Percentiles rank a stretch among this genome's conserved stretches.
phyloP scores from a whole-genome alignment of 306 rosid species.

The Abrus pulchellus region DNA sequence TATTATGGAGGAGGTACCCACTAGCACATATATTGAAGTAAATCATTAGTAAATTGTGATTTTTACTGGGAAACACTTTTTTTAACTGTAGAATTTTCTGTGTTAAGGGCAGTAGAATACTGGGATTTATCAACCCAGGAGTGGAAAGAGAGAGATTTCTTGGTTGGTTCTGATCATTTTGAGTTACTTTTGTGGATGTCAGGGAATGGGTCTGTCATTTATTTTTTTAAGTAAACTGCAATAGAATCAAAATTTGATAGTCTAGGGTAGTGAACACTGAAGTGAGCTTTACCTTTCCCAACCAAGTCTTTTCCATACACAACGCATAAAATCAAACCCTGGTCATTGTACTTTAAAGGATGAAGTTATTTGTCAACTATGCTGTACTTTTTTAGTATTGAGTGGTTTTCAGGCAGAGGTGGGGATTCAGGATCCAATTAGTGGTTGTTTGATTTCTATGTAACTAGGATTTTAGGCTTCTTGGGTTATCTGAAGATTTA shows the following conservation, averaged over 20 bases:
- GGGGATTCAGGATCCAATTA: neutral
- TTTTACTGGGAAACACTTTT: neutral
- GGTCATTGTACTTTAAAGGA: neutral
- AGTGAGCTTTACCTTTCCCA: neutral
- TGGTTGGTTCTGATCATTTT: constrained; percentile 38
- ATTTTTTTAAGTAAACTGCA: constrained; percentile 16
- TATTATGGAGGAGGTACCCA: neutral
- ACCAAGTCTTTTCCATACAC: neutral
- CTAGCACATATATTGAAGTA: constrained; percentile 9
- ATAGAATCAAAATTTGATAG: constrained; percentile 18
- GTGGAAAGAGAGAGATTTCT: neutral
- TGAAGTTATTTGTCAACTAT: neutral
- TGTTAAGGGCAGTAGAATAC: constrained; percentile 20
- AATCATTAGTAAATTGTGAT: constrained; percentile 3
- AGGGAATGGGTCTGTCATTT: constrained; percentile 12
- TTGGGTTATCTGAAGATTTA: neutral
- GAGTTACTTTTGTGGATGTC: constrained; percentile 14
- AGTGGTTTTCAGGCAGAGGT: constrained; percentile 4
- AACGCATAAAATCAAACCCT: neutral
- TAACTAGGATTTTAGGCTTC: neutral
- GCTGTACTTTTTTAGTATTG: neutral
- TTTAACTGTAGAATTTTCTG: constrained; percentile 22
- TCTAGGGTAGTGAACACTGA: neutral
- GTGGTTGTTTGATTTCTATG: constrained; percentile 3
- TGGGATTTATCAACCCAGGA: neutral